Evolutionary conservation across 202 grass and related monocot species (phyloP).

Genomic region (Sporobolus alterniflorus): DNA sequence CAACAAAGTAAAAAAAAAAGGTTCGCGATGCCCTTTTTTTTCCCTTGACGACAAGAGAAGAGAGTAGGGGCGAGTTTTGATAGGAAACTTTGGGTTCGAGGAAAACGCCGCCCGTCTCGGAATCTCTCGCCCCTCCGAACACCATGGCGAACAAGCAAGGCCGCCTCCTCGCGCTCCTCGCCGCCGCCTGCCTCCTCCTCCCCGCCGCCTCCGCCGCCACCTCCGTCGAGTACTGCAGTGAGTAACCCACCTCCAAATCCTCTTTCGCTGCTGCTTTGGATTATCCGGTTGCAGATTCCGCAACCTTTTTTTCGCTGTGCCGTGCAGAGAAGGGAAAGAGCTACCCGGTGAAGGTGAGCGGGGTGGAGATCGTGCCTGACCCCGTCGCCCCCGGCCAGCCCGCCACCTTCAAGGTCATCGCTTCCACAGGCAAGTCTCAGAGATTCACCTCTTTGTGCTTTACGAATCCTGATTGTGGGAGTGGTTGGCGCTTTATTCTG

Average conservation of each 20-base stretch:
- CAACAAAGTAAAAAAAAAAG: neutral
- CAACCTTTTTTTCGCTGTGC: neutral
- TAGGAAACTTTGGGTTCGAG: neutral
- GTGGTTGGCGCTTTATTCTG: neutral
- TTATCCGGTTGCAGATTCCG: neutral
- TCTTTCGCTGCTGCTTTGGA: neutral
- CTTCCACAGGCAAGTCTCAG: slow-evolving; percentile 55
- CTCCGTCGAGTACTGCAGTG: neutral
- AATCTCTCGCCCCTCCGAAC: neutral
- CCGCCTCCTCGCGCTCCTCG: neutral
- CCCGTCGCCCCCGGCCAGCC: slow-evolving; percentile 54
- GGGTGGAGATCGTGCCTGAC: slow-evolving; percentile 77
- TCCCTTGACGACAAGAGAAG: too few relatives aligned
- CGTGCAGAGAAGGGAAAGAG: slow-evolving; percentile 58
- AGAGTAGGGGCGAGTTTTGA: neutral
- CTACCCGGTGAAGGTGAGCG: slow-evolving; percentile 87
- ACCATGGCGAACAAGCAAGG: neutral
- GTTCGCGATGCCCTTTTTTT: too few relatives aligned
- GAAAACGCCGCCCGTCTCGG: neutral
- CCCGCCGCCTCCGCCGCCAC: neutral
- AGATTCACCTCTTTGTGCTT: neutral
- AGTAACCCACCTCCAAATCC: neutral
- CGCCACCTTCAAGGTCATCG: slow-evolving; percentile 86
- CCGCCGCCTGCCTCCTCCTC: neutral
- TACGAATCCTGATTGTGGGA: neutral